phyloP scores from a whole-genome alignment of 208 protist species.

The Novymonas esmeraldas region DNA sequence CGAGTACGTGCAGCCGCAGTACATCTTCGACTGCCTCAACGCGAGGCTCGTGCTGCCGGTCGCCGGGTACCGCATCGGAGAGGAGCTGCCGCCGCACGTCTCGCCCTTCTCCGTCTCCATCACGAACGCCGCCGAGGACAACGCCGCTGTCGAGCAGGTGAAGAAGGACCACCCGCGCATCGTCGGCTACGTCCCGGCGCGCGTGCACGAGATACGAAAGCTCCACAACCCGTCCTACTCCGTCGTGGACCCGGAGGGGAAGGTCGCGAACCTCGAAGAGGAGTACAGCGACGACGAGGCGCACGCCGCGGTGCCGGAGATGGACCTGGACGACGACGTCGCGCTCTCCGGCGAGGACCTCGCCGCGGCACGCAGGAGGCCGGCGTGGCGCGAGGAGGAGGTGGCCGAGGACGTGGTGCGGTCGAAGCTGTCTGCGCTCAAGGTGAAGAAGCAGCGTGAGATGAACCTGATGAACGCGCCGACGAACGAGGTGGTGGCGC shows the following conservation, averaged over 20 bases:
- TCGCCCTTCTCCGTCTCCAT: constrained; percentile 93
- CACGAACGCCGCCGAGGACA: constrained; percentile 79
- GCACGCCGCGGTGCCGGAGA: constrained; percentile 50
- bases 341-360: constrained; percentile 86
- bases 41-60: constrained; percentile 84
- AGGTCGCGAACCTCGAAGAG: constrained; percentile 57
- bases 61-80: constrained; percentile 81
- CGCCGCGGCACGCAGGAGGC: constrained; percentile 45
- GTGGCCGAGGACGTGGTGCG: constrained; percentile 82
- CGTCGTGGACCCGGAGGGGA: constrained; percentile 73
- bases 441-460: constrained; percentile 90
- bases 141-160: constrained; percentile 78
- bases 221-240: constrained; percentile 79
- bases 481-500: constrained; percentile 80
- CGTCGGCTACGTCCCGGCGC: constrained; percentile 83
- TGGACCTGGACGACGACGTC: constrained; percentile 85
- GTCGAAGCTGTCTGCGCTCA: constrained; percentile 79
- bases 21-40: constrained; percentile 97
- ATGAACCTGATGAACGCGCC: constrained; percentile 90
- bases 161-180: constrained; percentile 81
- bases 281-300: constrained; percentile 77
- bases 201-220: constrained; percentile 88
- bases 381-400: constrained; percentile 81
- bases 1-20: constrained; percentile 97
- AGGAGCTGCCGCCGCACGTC: constrained; percentile 92